These are phyloP conservation scores for Leccinum longicurvipes DNA, from an alignment of 768 basidiomycete genomes.

Conservation along the genomic window DNA sequence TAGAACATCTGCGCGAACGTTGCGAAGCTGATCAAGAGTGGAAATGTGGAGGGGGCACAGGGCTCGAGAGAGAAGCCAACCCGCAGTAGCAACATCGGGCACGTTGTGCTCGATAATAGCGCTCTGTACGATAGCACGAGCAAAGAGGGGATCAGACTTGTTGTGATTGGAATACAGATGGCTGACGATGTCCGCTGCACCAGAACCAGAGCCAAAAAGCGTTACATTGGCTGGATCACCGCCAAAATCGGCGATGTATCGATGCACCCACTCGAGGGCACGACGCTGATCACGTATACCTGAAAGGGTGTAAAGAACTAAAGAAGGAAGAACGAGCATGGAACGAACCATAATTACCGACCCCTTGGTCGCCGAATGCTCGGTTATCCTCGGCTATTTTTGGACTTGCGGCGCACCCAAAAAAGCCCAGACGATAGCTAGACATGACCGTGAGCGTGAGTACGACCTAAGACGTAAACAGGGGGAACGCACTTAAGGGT, in stretches of 20 bases:
- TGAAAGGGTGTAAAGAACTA: slow-evolving; percentile 20
- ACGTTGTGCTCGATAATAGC: slow-evolving; percentile 60
- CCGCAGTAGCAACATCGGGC: slow-evolving; percentile 56
- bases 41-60: slow-evolving; percentile 54
- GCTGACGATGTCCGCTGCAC: slow-evolving; percentile 53
- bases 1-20: slow-evolving; percentile 55
- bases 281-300: slow-evolving; percentile 63
- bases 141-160: slow-evolving; percentile 57
- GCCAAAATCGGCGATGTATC: slow-evolving; percentile 59
- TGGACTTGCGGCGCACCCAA: slow-evolving; percentile 71
- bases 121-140: slow-evolving; percentile 75
- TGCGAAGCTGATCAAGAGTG: slow-evolving; percentile 60
- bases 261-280: slow-evolving; percentile 63
- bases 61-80: slow-evolving; percentile 64
- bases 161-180: slow-evolving; percentile 66
- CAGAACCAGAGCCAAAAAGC: slow-evolving; percentile 40
- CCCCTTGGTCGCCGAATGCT: slow-evolving; percentile 60
- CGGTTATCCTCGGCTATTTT: slow-evolving; percentile 67
- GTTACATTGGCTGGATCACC: slow-evolving; percentile 55
- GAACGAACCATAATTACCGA: slow-evolving; percentile 70
- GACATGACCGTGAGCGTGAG: slow-evolving; percentile 6
- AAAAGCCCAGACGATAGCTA: slow-evolving; percentile 74
- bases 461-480: slow-evolving; percentile 17
- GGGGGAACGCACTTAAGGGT: slow-evolving; percentile 63
- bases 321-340: background rate